These are phyloP conservation scores for Leucaena leucocephala DNA, from an alignment of 306 rosid genomes.

Conservation along the genomic window DNA sequence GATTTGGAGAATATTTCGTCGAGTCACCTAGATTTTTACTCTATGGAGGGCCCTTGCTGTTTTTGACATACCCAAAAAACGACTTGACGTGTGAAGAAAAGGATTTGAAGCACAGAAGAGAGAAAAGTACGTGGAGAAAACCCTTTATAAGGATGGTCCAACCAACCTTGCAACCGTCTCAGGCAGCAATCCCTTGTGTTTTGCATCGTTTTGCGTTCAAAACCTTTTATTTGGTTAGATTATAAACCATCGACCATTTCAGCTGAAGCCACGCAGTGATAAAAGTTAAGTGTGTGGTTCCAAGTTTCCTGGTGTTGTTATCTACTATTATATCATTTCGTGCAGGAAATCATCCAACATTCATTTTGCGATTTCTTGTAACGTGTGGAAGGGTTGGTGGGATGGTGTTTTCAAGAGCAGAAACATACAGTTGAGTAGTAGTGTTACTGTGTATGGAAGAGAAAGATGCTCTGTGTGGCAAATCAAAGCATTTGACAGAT, in stretches of 20 bases:
- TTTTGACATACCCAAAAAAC: not conserved
- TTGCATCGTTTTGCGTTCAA: conserved; percentile 38
- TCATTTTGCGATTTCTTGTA: not conserved
- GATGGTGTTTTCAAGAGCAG: conserved; percentile 11
- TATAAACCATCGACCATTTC: conserved; percentile 15
- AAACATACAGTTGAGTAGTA: too few relatives aligned
- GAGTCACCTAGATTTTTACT: conserved; percentile 8
- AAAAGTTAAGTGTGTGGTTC: not conserved
- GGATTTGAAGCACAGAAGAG: not conserved
- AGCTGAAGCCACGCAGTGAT: not conserved
- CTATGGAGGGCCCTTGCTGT: not conserved
- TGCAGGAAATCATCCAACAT: not conserved
- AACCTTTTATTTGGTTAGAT: conserved; percentile 8
- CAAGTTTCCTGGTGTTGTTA: conserved; percentile 6
- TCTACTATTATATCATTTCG: not conserved
- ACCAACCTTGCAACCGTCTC: conserved; percentile 35
- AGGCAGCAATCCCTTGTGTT: conserved; percentile 44
- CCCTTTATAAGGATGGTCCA: conserved; percentile 44
- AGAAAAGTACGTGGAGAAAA: not conserved
- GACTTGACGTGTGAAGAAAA: not conserved
- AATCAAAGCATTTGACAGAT: not conserved
- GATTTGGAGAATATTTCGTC: not conserved
- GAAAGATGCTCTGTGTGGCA: not conserved
- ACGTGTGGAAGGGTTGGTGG: not conserved
- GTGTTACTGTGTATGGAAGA: not conserved